phyloP scores from a whole-genome alignment of 169 alveolate genomes.

The Plasmodium cynomolgi region DNA sequence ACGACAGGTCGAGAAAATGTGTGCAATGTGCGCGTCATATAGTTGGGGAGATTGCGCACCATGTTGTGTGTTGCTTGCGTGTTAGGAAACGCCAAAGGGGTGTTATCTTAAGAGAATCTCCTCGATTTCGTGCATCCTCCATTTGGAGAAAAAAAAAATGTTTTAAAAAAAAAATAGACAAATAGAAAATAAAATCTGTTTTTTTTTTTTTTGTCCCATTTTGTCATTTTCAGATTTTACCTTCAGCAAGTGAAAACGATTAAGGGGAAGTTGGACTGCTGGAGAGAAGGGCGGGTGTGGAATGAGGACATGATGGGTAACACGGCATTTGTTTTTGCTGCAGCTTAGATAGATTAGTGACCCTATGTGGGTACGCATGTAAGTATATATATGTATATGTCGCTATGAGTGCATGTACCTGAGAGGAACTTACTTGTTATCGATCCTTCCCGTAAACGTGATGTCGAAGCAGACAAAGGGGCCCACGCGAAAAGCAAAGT shows the following conservation, averaged over 20 bases:
- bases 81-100: not conserved
- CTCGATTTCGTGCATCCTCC: not conserved
- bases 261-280: slow-evolving; percentile 13
- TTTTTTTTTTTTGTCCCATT: not conserved
- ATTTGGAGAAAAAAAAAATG: not conserved
- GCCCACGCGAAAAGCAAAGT: not conserved
- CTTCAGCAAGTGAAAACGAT: slow-evolving; percentile 16
- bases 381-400: slow-evolving; percentile 5
- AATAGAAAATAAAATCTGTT: not conserved
- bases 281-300: slow-evolving; percentile 17
- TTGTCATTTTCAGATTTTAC: slow-evolving; percentile 24
- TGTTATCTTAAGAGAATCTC: not conserved
- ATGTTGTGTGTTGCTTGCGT: not conserved
- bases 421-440: not conserved
- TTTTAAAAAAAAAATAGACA: not conserved
- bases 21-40: not conserved
- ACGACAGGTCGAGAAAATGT: slow-evolving; percentile 4
- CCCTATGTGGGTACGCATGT: not conserved
- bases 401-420: not conserved
- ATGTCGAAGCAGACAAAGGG: not conserved
- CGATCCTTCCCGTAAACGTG: not conserved
- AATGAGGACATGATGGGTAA: slow-evolving; percentile 1
- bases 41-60: not conserved
- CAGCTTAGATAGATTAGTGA: not conserved
- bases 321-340: not conserved